Evolutionary conservation across 352 stramenopile genomes (phyloP).

Genomic region (Aphanomyces cochlioides): DNA sequence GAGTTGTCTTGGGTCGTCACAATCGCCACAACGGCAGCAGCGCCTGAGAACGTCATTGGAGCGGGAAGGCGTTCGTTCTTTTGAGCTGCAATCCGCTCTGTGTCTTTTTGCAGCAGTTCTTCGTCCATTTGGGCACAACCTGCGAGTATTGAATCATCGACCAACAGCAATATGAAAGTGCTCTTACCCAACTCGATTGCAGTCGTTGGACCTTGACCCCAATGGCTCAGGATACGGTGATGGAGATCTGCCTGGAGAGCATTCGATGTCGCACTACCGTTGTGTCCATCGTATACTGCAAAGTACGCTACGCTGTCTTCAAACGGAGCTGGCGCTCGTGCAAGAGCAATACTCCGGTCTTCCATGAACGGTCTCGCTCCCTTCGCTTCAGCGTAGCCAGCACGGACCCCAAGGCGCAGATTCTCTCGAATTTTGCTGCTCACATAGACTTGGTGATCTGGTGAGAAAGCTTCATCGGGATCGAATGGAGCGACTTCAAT

Average conservation of each 20-base stretch:
- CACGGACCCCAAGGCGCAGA: conserved; percentile 59
- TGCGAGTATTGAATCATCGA: not conserved
- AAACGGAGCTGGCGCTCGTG: conserved; percentile 37
- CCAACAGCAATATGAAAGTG: not conserved
- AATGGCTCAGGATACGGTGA: conserved; percentile 61
- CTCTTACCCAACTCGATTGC: conserved; percentile 43
- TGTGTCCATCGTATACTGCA: conserved; percentile 86
- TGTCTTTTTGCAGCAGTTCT: conserved; percentile 76
- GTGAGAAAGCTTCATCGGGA: conserved; percentile 21
- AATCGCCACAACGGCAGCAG: conserved; percentile 60
- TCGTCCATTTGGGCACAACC: conserved; percentile 62
- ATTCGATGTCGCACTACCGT: conserved; percentile 72
- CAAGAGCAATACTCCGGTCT: conserved; percentile 59
- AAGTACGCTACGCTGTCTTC: conserved; percentile 64
- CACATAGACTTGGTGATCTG: conserved; percentile 76
- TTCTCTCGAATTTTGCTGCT: conserved; percentile 87
- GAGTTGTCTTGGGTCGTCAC: conserved; percentile 43
- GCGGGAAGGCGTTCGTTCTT: conserved; percentile 57
- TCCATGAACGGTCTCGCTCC: conserved; percentile 85
- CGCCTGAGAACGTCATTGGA: conserved; percentile 83
- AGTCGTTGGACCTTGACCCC: conserved; percentile 35
- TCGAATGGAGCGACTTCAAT: conserved; percentile 54
- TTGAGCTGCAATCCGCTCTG: conserved; percentile 57
- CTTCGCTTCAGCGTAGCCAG: conserved; percentile 81
- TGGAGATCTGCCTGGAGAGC: conserved; percentile 78